phyloP scores from a whole-genome alignment of 306 rosid genomes.

The Pueraria montana region DNA sequence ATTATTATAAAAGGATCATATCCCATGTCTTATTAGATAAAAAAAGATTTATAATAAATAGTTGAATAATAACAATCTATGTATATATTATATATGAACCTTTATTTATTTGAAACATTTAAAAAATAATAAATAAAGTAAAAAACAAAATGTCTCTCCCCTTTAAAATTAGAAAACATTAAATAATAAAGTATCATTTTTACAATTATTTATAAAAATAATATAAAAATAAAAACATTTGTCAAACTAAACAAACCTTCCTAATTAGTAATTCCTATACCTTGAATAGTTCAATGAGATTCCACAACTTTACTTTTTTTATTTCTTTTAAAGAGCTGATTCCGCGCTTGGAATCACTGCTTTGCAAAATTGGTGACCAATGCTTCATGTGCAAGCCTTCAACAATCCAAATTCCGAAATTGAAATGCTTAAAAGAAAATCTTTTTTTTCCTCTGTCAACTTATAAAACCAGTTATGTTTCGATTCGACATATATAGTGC shows the following conservation, averaged over 20 bases:
- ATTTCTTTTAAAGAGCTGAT: not conserved
- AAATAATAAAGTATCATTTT: not conserved
- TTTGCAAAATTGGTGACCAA: not conserved
- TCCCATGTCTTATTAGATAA: no score
- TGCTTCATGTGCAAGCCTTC: constrained; percentile 22
- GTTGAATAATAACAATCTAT: no score
- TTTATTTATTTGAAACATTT: no score
- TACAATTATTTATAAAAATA: not conserved
- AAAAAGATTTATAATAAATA: no score
- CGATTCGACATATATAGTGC: not conserved
- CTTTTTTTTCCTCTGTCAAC: not conserved
- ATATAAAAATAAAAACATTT: not conserved
- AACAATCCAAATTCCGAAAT: constrained; percentile 17
- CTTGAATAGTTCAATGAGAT: constrained; percentile 25
- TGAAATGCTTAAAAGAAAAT: constrained; percentile 29
- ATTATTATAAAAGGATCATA: no score
- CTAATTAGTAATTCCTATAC: not conserved
- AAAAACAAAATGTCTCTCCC: no score
- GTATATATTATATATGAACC: no score
- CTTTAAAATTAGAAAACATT: no score
- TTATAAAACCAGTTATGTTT: no score
- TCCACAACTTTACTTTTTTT: not conserved
- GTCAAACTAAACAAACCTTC: not conserved
- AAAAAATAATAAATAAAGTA: no score
- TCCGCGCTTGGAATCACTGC: constrained; percentile 9